Base-by-base conservation (phyloP, 1,284 basidiomycete species). In the Malassezia pachydermatis region DNA sequence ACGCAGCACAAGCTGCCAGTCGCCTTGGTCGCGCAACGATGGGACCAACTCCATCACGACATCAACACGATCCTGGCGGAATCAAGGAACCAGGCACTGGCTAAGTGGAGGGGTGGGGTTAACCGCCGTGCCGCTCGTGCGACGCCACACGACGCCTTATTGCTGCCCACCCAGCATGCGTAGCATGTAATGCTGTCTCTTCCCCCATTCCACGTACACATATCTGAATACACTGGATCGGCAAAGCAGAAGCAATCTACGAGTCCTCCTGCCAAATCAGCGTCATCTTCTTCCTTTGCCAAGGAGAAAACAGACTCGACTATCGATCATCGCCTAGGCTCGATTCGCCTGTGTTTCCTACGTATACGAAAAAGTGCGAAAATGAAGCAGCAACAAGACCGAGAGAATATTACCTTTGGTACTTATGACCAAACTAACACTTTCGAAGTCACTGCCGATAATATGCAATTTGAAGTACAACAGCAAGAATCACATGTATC, bases 1-100 rank as follows among this genome's bases (percentile, higher is more conserved):
- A 10, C 65, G 52, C 10, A 67, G 42, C 6, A 67, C 56, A 32
- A 67, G 55, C 35, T 67, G 65, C 5, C 62, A 44, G 22, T 63
- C 58, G 40, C 50, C 39, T 33, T 30, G 28, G 11, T 23, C 13
- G 22, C 17, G 41, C 36, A 29, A 23, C 22, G 56, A 47, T 1
- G 54, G 58, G 5, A 64, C 54, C 0, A 64, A 52, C 19, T 62
- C 60, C 38, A 55, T 57, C 30, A 16, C 19, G 32, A n/a, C n/a
- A n/a, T n/a, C n/a, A n/a, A n/a, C n/a, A n/a, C n/a, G n/a, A n/a
- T n/a, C n/a, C n/a, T n/a, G n/a, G n/a, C n/a, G n/a, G n/a, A n/a
- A n/a, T n/a, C n/a, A n/a, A n/a, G n/a, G n/a, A n/a, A n/a, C n/a
- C n/a, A n/a, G n/a, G n/a, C n/a, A n/a, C n/a, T n/a, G n/a, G n/a